Percentiles rank a stretch among this genome's conserved stretches.
Conservation (phyloP, 2,329 filamentous ascomycete genomes). For the Fusarium palustre region DNA sequence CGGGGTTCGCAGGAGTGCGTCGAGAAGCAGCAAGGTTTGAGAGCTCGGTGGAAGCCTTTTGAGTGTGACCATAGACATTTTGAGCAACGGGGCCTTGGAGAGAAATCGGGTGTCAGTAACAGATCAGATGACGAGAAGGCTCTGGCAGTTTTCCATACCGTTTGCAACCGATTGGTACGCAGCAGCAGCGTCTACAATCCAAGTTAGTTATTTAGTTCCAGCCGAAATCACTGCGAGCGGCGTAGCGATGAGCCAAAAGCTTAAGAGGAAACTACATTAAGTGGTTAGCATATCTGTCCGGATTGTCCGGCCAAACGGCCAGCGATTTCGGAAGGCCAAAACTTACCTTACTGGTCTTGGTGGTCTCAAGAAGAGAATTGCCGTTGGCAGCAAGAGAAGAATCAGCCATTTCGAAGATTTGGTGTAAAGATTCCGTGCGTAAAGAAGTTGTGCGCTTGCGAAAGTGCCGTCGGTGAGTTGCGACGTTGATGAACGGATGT, state of each 20-base stretch:
- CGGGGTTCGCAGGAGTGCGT: constrained; percentile 63
- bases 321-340: constrained; percentile 19
- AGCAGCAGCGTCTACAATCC: constrained; percentile 59
- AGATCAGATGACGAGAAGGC: constrained; percentile 1
- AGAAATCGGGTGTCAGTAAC: constrained; percentile 26
- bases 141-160: constrained; percentile 53
- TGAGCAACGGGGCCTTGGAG: constrained; percentile 68
- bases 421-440: constrained; percentile 14
- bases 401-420: constrained; percentile 49
- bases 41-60: constrained; percentile 67
- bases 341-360: constrained; percentile 67
- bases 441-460: constrained; percentile 27
- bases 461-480: constrained; percentile 16
- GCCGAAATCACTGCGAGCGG: background rate
- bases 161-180: constrained; percentile 62
- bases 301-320: constrained; percentile 20
- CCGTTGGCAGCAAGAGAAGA: constrained; percentile 58
- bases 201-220: constrained; percentile 48
- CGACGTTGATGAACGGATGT: constrained; percentile 14
- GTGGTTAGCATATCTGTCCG: constrained; percentile 41
- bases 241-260: constrained; percentile 8
- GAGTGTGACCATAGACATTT: constrained; percentile 67
- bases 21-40: constrained; percentile 69
- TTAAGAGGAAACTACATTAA: constrained; percentile 27
- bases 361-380: constrained; percentile 57